A percentile compares a stretch with the other conserved stretches of the same genome.
Evolutionary conservation across 1,139 yeast genomes (phyloP).

Genomic region (Blastobotrys ciferrii): DNA sequence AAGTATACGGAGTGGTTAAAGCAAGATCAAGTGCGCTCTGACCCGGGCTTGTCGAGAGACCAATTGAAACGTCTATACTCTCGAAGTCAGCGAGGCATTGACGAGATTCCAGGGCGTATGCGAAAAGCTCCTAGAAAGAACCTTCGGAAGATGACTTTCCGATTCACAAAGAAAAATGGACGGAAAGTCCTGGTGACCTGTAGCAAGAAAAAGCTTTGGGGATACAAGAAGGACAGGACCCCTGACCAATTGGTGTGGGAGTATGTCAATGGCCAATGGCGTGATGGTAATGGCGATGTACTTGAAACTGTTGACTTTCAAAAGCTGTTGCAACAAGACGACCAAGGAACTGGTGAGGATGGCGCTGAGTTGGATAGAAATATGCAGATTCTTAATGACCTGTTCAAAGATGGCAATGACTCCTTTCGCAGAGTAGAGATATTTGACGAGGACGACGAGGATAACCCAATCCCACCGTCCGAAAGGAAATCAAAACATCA

Average conservation of each 20-base stretch:
- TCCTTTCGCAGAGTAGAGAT: conserved; percentile 12
- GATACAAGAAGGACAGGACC: conserved; percentile 66
- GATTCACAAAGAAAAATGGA: conserved; percentile 62
- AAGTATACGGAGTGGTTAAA: conserved; percentile 47
- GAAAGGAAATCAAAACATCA: no score
- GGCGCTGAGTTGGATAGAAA: conserved; percentile 28
- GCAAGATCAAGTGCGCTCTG: conserved; percentile 39
- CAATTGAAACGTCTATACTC: conserved; percentile 44
- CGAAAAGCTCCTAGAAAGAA: conserved; percentile 55
- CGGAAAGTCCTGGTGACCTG: conserved; percentile 50
- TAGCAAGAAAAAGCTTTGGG: conserved; percentile 84
- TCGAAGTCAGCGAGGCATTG: conserved; percentile 43
- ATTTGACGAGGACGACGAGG: conserved; percentile 11
- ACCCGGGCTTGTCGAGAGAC: conserved; percentile 39
- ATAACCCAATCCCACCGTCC: no score
- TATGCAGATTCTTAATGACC: conserved; percentile 25
- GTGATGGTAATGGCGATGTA: conserved; percentile 76
- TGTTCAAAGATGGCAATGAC: conserved; percentile 35
- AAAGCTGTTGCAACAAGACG: conserved; percentile 18
- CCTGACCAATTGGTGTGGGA: conserved; percentile 60
- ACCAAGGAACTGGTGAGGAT: conserved; percentile 24
- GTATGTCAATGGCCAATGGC: conserved; percentile 72
- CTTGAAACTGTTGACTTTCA: conserved; percentile 48
- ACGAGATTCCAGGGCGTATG: conserved; percentile 61
- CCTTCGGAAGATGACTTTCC: conserved; percentile 56